Evolutionary conservation across 2,329 filamentous ascomycete species (phyloP), one percentile per base, ranked within the genome.

Genomic region (Coniochaeta sp.): DNA sequence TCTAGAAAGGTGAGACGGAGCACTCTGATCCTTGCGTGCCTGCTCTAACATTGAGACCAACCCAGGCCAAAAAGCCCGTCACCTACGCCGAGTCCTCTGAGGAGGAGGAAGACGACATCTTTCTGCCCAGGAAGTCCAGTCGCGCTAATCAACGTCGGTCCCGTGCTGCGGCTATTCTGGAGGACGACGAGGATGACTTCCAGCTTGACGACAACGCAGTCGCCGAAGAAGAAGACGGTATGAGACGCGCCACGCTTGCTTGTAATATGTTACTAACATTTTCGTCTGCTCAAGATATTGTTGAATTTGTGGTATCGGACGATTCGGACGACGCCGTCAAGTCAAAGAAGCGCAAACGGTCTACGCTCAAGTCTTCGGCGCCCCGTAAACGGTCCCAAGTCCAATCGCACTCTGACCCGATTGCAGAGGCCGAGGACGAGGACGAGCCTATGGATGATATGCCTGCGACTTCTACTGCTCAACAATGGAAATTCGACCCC

Each of bases 51-150:
- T 17, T 17, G 47, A 6, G 47, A 28, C 5, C 24, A 6, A 17
- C 57, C 0, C 58, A 85, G 82, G 72, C 71, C 3, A 84, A 79
- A 66, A 85, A 83, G 69, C 71, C 72, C 0, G 82, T 95, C 65
- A 95, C 83, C 71, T 98, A 98, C 72, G 88, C 89, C 64, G 93
- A 97, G 69, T 92, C 90, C 1, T 91, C 90, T 52, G 89, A 90
- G 54, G 89, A 91, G 58, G 89, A 91, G 14, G 89, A 91, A 57
- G 88, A 93, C 24, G 86, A 87, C 52, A 84, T 90, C 0, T 89
- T 93, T 69, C 72, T 74, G 1, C 73, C 77, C 54, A 70, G 75
- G 66, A 75, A 71, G 61, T 67, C 74, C 16, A 73, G 72, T 60
- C 67, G 71, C 38, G 76, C 74, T 59, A 75, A 72, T 62, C 75